Conservation (phyloP, 129 eudicot genomes). For the Lonicera japonica region DNA sequence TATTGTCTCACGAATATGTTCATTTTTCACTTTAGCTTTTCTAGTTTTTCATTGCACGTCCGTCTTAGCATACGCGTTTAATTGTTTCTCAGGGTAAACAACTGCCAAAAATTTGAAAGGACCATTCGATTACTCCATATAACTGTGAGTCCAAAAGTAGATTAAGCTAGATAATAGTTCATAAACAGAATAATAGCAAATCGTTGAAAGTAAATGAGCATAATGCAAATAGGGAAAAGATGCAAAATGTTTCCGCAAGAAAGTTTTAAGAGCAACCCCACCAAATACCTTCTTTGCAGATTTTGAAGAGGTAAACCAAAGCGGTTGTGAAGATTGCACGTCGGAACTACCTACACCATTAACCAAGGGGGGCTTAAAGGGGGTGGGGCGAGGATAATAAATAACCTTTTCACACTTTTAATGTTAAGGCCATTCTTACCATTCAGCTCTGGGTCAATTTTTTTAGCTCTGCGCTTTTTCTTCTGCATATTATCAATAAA, state of each 20-base stretch:
- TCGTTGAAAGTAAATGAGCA: neutral
- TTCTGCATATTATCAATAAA: conserved; percentile 39
- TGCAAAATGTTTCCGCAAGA: neutral
- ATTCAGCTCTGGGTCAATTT: conserved; percentile 46
- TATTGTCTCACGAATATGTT: too few relatives aligned
- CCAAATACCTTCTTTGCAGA: conserved; percentile 57
- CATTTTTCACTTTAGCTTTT: too few relatives aligned
- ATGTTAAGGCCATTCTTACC: conserved; percentile 36
- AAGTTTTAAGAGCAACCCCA: too few relatives aligned
- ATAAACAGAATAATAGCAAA: too few relatives aligned
- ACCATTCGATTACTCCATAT: neutral
- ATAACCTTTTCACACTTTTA: neutral
- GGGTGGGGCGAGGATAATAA: neutral
- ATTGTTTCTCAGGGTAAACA: too few relatives aligned
- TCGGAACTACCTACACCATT: conserved; percentile 47
- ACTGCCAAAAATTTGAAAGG: too few relatives aligned
- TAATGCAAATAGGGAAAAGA: neutral
- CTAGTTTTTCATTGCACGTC: too few relatives aligned
- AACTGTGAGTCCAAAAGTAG: neutral
- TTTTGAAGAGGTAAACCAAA: conserved; percentile 74
- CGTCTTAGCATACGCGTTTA: too few relatives aligned
- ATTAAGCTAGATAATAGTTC: neutral
- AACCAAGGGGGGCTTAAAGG: neutral
- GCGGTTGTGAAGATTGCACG: conserved; percentile 38
- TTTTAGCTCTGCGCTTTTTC: conserved; percentile 34